A percentile compares a stretch with the other conserved stretches of the same genome.
These are phyloP conservation scores for Quercus tomentella DNA, from an alignment of 331 rosid genomes.

Conservation along the genomic window DNA sequence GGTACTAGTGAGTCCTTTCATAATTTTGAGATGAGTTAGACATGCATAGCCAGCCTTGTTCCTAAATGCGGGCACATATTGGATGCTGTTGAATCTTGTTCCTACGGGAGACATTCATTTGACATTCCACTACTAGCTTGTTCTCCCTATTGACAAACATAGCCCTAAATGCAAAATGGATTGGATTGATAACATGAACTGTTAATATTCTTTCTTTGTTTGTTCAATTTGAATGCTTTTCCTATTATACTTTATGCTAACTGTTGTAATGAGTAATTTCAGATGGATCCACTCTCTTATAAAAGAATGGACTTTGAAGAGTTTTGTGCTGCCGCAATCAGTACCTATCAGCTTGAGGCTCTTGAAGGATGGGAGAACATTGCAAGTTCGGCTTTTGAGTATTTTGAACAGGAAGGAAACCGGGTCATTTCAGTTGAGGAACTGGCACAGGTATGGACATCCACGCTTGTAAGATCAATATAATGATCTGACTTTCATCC, in stretches of 20 bases:
- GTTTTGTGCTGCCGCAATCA: slow-evolving; percentile 88
- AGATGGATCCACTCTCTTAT: slow-evolving; percentile 80
- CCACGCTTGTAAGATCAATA: neutral
- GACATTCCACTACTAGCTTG: neutral
- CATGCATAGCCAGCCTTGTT: neutral
- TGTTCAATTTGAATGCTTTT: neutral
- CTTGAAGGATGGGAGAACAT: slow-evolving; percentile 81
- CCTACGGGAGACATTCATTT: neutral
- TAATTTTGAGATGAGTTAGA: neutral
- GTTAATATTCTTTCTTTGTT: neutral
- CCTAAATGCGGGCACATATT: neutral
- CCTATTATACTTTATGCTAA: slow-evolving; percentile 13
- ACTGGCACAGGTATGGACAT: slow-evolving; percentile 76
- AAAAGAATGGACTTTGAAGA: slow-evolving; percentile 82
- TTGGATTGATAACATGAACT: neutral
- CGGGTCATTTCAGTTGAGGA: slow-evolving; percentile 78
- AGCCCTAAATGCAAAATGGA: neutral
- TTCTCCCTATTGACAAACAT: neutral
- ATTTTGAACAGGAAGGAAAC: slow-evolving; percentile 75
- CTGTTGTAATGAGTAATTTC: slow-evolving; percentile 20
- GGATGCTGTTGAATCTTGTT: neutral
- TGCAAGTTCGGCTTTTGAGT: slow-evolving; percentile 61
- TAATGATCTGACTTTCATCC: neutral
- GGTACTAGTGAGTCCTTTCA: neutral
- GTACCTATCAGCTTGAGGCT: slow-evolving; percentile 85